Base-by-base conservation (phyloP, 2,329 filamentous ascomycete species). In the Gliomastix tumulicola region DNA sequence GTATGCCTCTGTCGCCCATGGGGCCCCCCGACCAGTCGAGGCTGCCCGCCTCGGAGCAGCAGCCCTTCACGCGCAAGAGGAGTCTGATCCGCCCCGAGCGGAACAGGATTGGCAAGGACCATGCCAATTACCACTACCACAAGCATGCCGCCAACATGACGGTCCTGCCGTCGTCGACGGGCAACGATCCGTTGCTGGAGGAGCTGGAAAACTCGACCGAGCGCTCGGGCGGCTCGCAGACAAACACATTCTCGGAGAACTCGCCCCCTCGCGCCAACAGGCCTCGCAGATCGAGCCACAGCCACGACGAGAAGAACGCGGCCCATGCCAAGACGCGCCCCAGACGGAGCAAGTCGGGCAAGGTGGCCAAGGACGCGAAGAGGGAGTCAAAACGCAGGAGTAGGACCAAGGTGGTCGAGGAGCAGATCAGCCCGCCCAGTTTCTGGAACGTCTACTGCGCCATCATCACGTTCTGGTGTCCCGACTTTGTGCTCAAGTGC, bases 391-490 rank as follows among this genome's bases (percentile, higher is more conserved):
- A 60, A 44, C 56, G 55, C 20, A 69, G 69, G 44, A 50, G 47
- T 27, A 74, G 72, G 51, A 69, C 66, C 32, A 63, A 69, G 36
- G 61, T 66, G 44, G 67, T 71, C 5, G 71, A 76, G 34, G 74
- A 87, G 52, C 76, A 79, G 39, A 71, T 87, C 34, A 76, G 79
- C 3, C 87, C 90, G 3, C 88, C 88, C 0, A 95, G 85, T 53
- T 61, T 94, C 25, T 98, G 92, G 92, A 94, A 88, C 51, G 82
- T 94, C 5, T 98, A 98, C 66, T 98, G 92, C 61, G 83, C 85
- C 33, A 77, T 94, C 44, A 66, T 98, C 46, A 98, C 92, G 0
- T 96, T 97, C 53, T 97, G 92, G 89, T 84, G 79, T 40, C 92
- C 92, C 1, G 82, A 88, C 55, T 84, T 90, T 43, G 63, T 96